phyloP scores from a whole-genome alignment of 1,284 basidiomycete species.

The Anthracocystis setariae region DNA sequence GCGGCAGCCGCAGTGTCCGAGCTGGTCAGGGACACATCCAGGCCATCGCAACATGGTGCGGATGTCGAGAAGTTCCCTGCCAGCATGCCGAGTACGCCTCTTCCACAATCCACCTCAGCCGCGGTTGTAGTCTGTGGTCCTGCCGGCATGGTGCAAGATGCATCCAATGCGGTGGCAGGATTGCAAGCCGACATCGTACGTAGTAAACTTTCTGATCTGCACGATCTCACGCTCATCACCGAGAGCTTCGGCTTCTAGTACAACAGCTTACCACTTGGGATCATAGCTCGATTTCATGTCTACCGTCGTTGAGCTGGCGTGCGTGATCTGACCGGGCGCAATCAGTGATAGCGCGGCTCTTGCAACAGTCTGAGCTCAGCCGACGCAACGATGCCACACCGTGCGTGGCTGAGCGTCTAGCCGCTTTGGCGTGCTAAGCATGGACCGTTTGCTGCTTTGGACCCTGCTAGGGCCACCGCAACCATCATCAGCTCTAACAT shows the following conservation, averaged over 20 bases:
- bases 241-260: slow-evolving; percentile 44
- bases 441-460: too few relatives aligned
- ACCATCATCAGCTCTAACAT: too few relatives aligned
- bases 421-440: too few relatives aligned
- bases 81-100: not conserved
- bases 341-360: too few relatives aligned
- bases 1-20: slow-evolving; percentile 22
- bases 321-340: too few relatives aligned
- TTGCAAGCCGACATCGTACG: slow-evolving; percentile 36
- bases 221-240: slow-evolving; percentile 31
- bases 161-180: slow-evolving; percentile 31
- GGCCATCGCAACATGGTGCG: not conserved
- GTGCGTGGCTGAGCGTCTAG: too few relatives aligned
- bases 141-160: slow-evolving; percentile 35
- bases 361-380: too few relatives aligned
- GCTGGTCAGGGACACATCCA: not conserved
- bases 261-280: too few relatives aligned
- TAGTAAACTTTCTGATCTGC: slow-evolving; percentile 14
- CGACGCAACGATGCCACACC: too few relatives aligned
- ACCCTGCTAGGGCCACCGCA: too few relatives aligned
- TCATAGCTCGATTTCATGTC: too few relatives aligned
- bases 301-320: too few relatives aligned
- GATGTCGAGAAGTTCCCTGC: slow-evolving; percentile 23
- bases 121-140: slow-evolving; percentile 45
- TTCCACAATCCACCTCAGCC: slow-evolving; percentile 5